Evolutionary conservation across 495 filamentous ascomycete genomes (phyloP).

Genomic region (Pyrenula aspistea): DNA sequence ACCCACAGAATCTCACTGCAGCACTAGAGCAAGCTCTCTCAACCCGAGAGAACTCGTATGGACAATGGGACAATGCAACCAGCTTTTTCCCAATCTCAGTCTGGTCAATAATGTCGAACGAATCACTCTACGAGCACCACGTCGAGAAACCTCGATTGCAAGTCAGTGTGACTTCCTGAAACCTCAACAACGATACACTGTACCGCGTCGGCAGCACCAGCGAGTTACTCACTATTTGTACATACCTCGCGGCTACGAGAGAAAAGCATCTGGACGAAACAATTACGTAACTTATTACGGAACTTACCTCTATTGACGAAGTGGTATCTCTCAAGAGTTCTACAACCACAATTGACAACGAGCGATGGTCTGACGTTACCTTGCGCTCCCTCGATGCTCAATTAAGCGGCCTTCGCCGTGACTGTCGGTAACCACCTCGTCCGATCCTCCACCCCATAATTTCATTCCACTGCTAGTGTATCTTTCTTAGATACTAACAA

Average conservation of each 20-base stretch:
- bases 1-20: not conserved
- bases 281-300: not conserved
- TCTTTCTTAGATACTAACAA: not conserved
- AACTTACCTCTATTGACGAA: not conserved
- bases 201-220: not conserved
- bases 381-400: not conserved
- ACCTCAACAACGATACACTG: not conserved
- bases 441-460: not conserved
- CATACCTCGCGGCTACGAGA: not conserved
- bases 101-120: not conserved
- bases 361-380: not conserved
- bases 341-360: not conserved
- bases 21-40: not conserved
- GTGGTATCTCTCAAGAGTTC: not conserved
- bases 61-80: not conserved
- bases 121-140: not conserved
- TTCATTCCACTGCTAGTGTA: not conserved
- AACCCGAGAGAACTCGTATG: not conserved
- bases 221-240: not conserved
- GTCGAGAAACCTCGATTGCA: not conserved
- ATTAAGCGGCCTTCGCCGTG: not conserved
- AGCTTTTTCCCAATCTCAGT: not conserved
- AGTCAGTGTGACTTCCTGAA: not conserved
- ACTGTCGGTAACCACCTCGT: not conserved
- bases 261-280: not conserved